phyloP scores from a whole-genome alignment of 2,329 filamentous ascomycete species.

The Beauveria asiatica region DNA sequence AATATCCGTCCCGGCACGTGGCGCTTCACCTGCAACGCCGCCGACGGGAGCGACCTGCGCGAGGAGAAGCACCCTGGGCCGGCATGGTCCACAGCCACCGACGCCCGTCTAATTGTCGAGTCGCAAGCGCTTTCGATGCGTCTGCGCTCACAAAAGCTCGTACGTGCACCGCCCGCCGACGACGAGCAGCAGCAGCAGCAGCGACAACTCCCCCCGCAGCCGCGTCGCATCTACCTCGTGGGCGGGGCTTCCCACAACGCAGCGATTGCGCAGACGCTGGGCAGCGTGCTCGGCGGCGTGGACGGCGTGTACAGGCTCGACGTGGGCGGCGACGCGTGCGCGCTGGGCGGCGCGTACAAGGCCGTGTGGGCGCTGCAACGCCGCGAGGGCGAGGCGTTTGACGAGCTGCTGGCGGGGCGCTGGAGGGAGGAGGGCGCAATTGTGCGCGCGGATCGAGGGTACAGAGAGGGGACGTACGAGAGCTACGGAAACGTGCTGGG shows the following conservation, averaged over 20 bases:
- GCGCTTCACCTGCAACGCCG: conserved; percentile 57
- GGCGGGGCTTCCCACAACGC: conserved; percentile 86
- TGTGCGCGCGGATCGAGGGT: conserved; percentile 74
- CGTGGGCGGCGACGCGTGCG: conserved; percentile 91
- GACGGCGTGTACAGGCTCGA: conserved; percentile 92
- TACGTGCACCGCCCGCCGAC: conserved; percentile 38
- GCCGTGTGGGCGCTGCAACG: conserved; percentile 86
- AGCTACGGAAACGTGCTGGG: conserved; percentile 68
- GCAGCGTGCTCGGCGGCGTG: conserved; percentile 77
- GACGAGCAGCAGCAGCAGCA: conserved; percentile 10
- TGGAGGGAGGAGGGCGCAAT: conserved; percentile 84
- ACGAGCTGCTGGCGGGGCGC: conserved; percentile 71
- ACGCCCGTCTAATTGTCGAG: conserved; percentile 82
- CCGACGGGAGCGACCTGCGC: conserved; percentile 44
- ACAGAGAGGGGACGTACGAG: conserved; percentile 64
- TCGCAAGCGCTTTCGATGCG: conserved; percentile 91
- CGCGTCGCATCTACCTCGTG: conserved; percentile 84
- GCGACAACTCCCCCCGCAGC: conserved; percentile 63
- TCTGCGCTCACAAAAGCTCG: conserved; percentile 71
- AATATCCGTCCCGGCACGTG: conserved; percentile 81
- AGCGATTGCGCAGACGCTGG: conserved; percentile 76
- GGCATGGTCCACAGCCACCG: conserved; percentile 48
- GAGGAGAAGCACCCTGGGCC: conserved; percentile 23
- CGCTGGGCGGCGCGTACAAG: conserved; percentile 89
- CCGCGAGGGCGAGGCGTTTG: conserved; percentile 63